Evolutionary conservation across 2,329 filamentous ascomycete species (phyloP), one percentile per base, ranked within the genome.

Genomic region (Epichloe aotearoae): DNA sequence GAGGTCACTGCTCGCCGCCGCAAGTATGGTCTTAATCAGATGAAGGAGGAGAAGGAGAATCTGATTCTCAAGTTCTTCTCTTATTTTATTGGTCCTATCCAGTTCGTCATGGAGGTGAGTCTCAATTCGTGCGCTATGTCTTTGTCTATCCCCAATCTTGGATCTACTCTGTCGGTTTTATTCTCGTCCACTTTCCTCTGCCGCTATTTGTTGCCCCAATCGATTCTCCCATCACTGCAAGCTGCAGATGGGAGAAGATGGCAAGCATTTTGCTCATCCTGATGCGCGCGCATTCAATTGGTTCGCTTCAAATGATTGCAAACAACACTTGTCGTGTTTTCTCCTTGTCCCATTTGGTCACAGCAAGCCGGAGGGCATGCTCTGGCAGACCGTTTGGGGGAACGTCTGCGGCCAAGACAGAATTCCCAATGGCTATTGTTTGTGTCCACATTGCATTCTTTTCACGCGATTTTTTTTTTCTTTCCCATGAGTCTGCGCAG

Each of bases 11-110:
- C 71, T 47, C 72, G 73, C 47, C 77, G 83, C 53, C 83, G 79
- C 72, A 87, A 86, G 67, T 86, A 83, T 66, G 88, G 88, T 66
- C 74, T 86, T 64, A 95, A 95, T 67, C 82, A 88, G 67, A 88
- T 95, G 86, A 89, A 86, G 70, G 87, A 94, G 71, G 86, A 91
- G 73, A 89, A 88, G 71, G 84, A 89, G 70, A 94, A 90, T 63
- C 62, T 89, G 52, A 69, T 90, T 54, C 76, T 93, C 62, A 93
- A 94, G 74, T 94, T 95, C 69, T 69, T 81, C 62, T 75, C 77
- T 60, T 93, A 86, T 73, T 94, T 94, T 67, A 74, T 93, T 51
- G 89, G 89, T 58, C 89, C 89, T 23, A 91, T 95, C 58, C 88
- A 94, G 67, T 91, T 91, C 69, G 88, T 95, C 65, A 95, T 95